phyloP scores from a whole-genome alignment of 1,139 yeast species.

The Meyerozyma elateridarum region DNA sequence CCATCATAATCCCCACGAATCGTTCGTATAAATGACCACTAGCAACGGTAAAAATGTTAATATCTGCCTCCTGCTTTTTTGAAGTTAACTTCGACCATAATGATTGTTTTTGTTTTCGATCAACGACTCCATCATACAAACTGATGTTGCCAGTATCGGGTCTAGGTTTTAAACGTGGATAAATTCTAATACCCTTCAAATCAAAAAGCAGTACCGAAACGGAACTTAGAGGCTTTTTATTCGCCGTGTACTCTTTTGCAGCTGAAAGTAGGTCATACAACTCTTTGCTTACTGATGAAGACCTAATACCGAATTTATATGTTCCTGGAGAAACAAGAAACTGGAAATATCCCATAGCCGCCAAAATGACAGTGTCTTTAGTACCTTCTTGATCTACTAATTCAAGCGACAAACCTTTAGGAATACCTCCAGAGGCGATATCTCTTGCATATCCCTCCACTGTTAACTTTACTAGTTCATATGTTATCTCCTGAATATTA shows the following conservation, averaged over 20 bases:
- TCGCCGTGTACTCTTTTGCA: neutral
- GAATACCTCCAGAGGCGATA: slow-evolving; percentile 27
- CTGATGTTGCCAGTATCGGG: no score
- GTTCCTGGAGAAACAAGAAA: slow-evolving; percentile 65
- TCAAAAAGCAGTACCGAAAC: neutral
- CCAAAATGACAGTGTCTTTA: slow-evolving; percentile 65
- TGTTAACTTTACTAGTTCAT: slow-evolving; percentile 41
- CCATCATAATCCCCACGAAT: slow-evolving; percentile 69
- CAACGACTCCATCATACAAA: no score
- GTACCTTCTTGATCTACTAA: slow-evolving; percentile 16
- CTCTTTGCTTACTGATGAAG: no score
- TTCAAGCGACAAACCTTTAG: slow-evolving; percentile 51
- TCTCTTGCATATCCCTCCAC: slow-evolving; percentile 72
- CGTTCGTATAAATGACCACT: slow-evolving; percentile 77
- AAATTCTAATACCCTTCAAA: neutral
- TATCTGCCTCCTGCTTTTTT: slow-evolving; percentile 42
- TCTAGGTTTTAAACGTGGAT: neutral
- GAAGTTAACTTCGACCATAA: slow-evolving; percentile 4
- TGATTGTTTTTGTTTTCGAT: neutral
- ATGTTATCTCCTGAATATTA: no score
- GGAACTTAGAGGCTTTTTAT: neutral
- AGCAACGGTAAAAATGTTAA: slow-evolving; percentile 81
- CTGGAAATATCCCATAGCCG: slow-evolving; percentile 73
- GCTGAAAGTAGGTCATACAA: neutral
- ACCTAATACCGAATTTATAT: slow-evolving; percentile 48